Evolutionary conservation across 1,284 basidiomycete species (phyloP), one percentile per base, ranked within the genome.

Genomic region (Mycena sp.): DNA sequence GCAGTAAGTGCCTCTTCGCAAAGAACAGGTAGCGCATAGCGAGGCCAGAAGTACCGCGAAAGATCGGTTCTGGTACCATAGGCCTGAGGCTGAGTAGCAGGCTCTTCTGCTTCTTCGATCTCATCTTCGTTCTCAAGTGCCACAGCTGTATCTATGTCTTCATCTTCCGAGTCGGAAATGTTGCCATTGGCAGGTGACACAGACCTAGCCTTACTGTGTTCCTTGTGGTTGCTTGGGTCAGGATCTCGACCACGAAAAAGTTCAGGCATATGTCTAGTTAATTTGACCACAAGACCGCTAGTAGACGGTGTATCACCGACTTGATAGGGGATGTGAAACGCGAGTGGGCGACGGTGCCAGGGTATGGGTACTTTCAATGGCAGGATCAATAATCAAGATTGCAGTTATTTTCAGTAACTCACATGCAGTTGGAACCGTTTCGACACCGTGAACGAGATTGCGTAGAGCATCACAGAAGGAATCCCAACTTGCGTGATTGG

Each of bases 201-300:
- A 35, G 43, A 21, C 23, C 43, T 29, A 14, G 16, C 46, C n/a
- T 45, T 45, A 12, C 29, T 29, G 9, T 11, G 4, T 21, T 49
- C 17, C 14, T 28, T 49, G 9, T 30, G 23, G 6, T 16, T 5
- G 16, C 28, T 32, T n/a, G 46, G 46, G 30, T 49, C 46, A 16
- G 46, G 46, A 19, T 49, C 28, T 9, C 35, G 32, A 26, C 50
- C 50, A 21, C 50, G 35, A 52, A 23, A 52, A 9, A 52, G 7
- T 28, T 52, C 30, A 4, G 50, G 50, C 50, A 52, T 52, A 14
- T 52, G 50, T 6, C 35, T 16, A 52, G 32, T 52, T 19, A 52
- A 28, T 52, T 52, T n/a, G n/a, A n/a, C n/a, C n/a, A n/a, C n/a
- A n/a, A n/a, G n/a, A n/a, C n/a, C n/a, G n/a, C n/a, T n/a, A n/a